These are phyloP conservation scores for Penicillium robsamsonii DNA, from an alignment of 495 filamentous ascomycete genomes.

Conservation along the genomic window DNA sequence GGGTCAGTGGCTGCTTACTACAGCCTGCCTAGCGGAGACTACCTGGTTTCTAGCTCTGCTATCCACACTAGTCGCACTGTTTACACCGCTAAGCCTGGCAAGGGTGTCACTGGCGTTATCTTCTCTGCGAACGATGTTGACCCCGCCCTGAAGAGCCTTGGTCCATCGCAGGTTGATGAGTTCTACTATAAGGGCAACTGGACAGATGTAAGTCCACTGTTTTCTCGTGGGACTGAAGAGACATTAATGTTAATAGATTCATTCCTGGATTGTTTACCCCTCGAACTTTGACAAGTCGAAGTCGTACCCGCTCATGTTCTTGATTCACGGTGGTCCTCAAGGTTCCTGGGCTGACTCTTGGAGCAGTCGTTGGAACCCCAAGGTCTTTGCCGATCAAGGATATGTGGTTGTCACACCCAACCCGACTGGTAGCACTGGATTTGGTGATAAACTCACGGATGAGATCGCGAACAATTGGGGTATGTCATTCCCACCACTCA, in stretches of 20 bases:
- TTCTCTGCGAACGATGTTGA: constrained; percentile 40
- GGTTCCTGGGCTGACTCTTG: constrained; percentile 48
- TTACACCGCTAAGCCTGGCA: constrained; percentile 31
- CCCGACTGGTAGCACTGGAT: constrained; percentile 52
- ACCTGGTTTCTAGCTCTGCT: constrained; percentile 35
- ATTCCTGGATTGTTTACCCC: constrained; percentile 51
- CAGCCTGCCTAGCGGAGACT: constrained; percentile 30
- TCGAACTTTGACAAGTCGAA: constrained; percentile 43
- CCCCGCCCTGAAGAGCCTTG: constrained; percentile 29
- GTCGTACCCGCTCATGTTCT: constrained; percentile 50
- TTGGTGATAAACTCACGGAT: constrained; percentile 48
- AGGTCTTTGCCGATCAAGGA: constrained; percentile 56
- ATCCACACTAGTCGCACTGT: constrained; percentile 38
- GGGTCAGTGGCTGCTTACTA: constrained; percentile 29
- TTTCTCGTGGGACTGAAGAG: background rate
- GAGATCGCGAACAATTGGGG: constrained; percentile 51
- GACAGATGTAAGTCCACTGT: constrained; percentile 29
- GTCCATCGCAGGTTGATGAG: constrained; percentile 37
- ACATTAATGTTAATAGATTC: constrained; percentile 32
- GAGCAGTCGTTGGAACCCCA: constrained; percentile 52
- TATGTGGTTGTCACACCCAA: constrained; percentile 57
- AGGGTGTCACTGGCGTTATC: constrained; percentile 24
- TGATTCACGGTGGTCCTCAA: constrained; percentile 55
- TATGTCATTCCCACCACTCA: constrained; percentile 3
- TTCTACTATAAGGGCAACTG: constrained; percentile 38